Evolutionary conservation across 2,329 filamentous ascomycete genomes (phyloP).

Genomic region (Paecilomyces dactylethromorphus): DNA sequence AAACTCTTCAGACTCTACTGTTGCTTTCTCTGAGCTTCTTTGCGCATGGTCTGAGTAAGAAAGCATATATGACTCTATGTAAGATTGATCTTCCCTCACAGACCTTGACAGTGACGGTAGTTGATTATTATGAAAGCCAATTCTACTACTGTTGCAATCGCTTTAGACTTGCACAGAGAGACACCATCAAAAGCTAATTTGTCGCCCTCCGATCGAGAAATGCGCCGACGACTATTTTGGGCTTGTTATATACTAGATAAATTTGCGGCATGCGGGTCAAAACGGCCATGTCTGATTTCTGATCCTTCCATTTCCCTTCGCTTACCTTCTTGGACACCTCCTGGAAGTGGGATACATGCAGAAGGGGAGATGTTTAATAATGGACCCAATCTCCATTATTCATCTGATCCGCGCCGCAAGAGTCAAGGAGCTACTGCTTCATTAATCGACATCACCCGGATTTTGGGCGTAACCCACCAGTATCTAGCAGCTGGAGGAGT

Average conservation of each 20-base stretch:
- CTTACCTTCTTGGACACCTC: conserved; percentile 67
- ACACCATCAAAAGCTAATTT: conserved; percentile 57
- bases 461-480: conserved; percentile 74
- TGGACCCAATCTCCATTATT: conserved; percentile 68
- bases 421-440: conserved; percentile 70
- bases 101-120: neutral
- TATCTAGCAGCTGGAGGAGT: conserved; percentile 81
- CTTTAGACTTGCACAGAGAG: conserved; percentile 74
- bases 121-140: conserved; percentile 50
- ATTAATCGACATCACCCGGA: conserved; percentile 77
- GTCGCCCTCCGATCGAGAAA: conserved; percentile 64
- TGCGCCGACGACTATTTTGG: conserved; percentile 77
- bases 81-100: conserved; percentile 16
- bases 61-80: conserved; percentile 81
- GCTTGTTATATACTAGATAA: conserved; percentile 80
- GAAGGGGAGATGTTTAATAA: conserved; percentile 77
- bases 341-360: conserved; percentile 53
- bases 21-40: conserved; percentile 70
- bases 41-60: conserved; percentile 72
- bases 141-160: conserved; percentile 75
- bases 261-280: conserved; percentile 76
- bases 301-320: conserved; percentile 71
- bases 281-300: conserved; percentile 69
- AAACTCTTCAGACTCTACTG: conserved; percentile 68
- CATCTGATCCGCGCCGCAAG: conserved; percentile 61